Evolutionary conservation across 2,329 filamentous ascomycete species (phyloP), one percentile per base, ranked within the genome.

Genomic region (Talaromyces rugulosus): DNA sequence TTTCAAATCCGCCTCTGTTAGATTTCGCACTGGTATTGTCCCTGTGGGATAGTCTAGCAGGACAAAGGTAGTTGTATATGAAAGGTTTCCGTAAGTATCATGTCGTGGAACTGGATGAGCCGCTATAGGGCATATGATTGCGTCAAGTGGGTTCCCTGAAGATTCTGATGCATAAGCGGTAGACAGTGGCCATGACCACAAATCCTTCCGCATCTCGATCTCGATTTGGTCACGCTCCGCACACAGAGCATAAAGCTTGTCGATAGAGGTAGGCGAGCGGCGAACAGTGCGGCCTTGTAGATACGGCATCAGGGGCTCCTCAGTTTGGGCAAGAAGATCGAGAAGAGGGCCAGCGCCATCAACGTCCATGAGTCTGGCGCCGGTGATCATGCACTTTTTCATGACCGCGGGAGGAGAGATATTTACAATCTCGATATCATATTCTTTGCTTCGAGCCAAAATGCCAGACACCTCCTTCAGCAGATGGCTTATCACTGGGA

Each of bases 31-130:
- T 0, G 86, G 86, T 1, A 89, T 64, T 0, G 71, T 73, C 0
- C 83, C 87, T 2, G 86, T 82, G 0, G 87, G 83, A 67, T 85
- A 87, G 69, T 89, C 87, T 27, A 89, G 71, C 60, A 89, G 67
- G 8, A 88, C 85, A 67, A 86, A 88, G 1, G 78, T 80, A 27
- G 79, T 83, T 0, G 86, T 88, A 68, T 89, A 89, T 61, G 85
- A 83, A 0, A 85, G 82, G 0, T 82, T 82, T 69, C 87, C 87
- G 74, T 85, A 89, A 2, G 81, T 76, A 73, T 89, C 87, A 60
- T 87, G 82, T 9, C 81, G 79, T 1, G 86, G 84, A 0, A 87
- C 81, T 0, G 87, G 85, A 71, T 89, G 87, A 2, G 86, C 85
- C 14, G 86, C 86, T 0, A 88, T 78, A 0, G 87, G 87, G 64